Base-by-base conservation (phyloP, 164 flowering plant species). In the Vitis cinerea region DNA sequence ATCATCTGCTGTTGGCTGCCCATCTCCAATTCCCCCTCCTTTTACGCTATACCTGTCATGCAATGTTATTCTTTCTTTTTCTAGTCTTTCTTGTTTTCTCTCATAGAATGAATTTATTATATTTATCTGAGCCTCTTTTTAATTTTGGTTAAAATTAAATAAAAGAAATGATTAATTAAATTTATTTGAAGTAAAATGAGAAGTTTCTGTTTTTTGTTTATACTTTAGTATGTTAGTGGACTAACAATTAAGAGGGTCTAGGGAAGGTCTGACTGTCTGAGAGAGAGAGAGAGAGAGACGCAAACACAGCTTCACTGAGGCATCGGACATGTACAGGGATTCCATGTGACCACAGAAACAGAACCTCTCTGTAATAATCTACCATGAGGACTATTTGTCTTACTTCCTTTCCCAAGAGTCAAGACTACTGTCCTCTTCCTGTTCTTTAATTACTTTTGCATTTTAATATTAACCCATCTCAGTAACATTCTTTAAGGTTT, bases 311-410 rank as follows among this genome's bases (percentile, higher is more conserved):
- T 59, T 55, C 16, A 66, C 30, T 72, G 77, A 76, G 82, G 72
- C 55, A 77, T 69, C 70, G 81, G 75, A 72, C 72, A 61, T 64
- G 65, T 66, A 65, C 85, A 80, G 79, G 80, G 79, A 82, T 77
- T 67, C 84, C 85, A 82, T 82, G 83, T 79, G 85, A 84, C 77
- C 78, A 64, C 75, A 75, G 79, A 71, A 68, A 68, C n/a, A 55
- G 65, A 70, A 63, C 65, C 76, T 69, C 66, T 54, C 75, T 76
- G 81, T 71, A 73, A 79, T 74, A 76, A 73, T 77, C 81, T 61
- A 69, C 76, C 27, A 77, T 65, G 71, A 73, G 70, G 74, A 71
- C 78, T 56, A 70, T 67, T 53, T 63, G 14, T 30, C 27, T 56
- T 37, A 65, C 51, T 31, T 65, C 71, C 70, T 70, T 81, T 79